Evolutionary conservation across 192 early-diverging fungal genomes (phyloP).

Genomic region (Backusella liffmaniae): DNA sequence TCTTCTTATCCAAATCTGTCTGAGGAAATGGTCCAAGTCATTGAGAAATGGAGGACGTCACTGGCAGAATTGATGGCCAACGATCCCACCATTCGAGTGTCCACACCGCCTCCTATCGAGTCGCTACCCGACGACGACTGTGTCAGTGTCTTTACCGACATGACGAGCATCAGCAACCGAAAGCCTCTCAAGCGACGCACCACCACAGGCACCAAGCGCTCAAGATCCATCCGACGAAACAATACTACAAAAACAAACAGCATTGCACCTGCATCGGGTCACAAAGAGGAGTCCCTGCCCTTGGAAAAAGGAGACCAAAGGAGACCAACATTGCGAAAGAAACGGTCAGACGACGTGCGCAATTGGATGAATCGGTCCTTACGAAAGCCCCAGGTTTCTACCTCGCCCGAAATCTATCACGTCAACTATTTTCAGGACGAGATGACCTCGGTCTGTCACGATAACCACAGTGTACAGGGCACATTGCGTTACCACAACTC

Average conservation of each 20-base stretch:
- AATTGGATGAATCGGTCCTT: conserved; percentile 26
- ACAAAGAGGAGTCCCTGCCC: not conserved
- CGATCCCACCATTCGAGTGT: conserved; percentile 26
- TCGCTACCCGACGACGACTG: conserved; percentile 29
- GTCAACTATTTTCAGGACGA: conserved; percentile 23
- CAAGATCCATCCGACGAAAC: conserved; percentile 5
- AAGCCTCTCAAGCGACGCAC: not conserved
- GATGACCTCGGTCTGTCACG: not conserved
- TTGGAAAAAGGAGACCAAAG: not conserved
- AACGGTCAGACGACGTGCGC: conserved; percentile 24
- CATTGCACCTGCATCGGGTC: conserved; percentile 7
- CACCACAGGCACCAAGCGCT: not conserved
- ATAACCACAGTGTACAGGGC: not conserved
- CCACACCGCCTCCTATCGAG: conserved; percentile 34
- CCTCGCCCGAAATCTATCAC: conserved; percentile 3
- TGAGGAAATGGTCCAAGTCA: conserved; percentile 24
- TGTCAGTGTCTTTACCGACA: conserved; percentile 25
- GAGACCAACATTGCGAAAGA: conserved; percentile 10
- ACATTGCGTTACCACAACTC: not conserved
- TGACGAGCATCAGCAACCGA: conserved; percentile 32
- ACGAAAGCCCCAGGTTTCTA: conserved; percentile 6
- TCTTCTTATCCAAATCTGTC: conserved; percentile 16
- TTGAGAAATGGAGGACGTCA: conserved; percentile 39
- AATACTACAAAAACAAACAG: conserved; percentile 11
- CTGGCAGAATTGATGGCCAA: conserved; percentile 29